These are phyloP conservation scores for Phytophthora sp. DNA, from an alignment of 352 stramenopile species.

Conservation along the genomic window DNA sequence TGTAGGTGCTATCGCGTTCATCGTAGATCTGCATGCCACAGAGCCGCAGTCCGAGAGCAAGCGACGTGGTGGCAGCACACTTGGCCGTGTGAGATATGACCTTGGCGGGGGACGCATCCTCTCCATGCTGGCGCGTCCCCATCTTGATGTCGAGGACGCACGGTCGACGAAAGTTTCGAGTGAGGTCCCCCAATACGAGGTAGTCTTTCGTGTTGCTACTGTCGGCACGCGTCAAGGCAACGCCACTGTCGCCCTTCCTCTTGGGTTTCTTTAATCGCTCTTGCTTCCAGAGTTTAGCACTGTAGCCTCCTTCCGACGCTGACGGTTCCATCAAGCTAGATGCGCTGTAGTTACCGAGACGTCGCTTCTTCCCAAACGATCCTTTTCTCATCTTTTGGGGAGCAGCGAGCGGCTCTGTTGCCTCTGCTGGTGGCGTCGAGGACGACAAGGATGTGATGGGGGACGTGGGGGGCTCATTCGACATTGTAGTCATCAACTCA, in stretches of 20 bases:
- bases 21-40: constrained; percentile 88
- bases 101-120: constrained; percentile 70
- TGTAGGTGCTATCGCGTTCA: constrained; percentile 58
- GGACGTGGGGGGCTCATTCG: constrained; percentile 5
- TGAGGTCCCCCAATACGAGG: constrained; percentile 75
- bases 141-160: constrained; percentile 88
- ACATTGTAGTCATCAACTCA: constrained; percentile 41
- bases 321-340: constrained; percentile 10
- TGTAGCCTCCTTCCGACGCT: constrained; percentile 49
- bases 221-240: constrained; percentile 18
- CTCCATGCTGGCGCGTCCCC: constrained; percentile 78
- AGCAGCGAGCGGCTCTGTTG: constrained; percentile 8
- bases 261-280: constrained; percentile 42
- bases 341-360: constrained; percentile 31
- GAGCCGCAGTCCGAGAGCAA: constrained; percentile 67
- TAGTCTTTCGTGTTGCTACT: constrained; percentile 48
- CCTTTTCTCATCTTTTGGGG: constrained; percentile 29
- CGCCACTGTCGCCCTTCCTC: constrained; percentile 9
- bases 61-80: constrained; percentile 76
- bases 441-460: constrained; percentile 10
- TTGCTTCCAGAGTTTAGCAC: constrained; percentile 66
- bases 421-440: constrained; percentile 5
- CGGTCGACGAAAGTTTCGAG: constrained; percentile 59
- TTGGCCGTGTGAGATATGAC: constrained; percentile 74
- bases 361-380: constrained; percentile 47